Base-by-base conservation (phyloP, 305 asterid genomes). In the Petunia hybrid region DNA sequence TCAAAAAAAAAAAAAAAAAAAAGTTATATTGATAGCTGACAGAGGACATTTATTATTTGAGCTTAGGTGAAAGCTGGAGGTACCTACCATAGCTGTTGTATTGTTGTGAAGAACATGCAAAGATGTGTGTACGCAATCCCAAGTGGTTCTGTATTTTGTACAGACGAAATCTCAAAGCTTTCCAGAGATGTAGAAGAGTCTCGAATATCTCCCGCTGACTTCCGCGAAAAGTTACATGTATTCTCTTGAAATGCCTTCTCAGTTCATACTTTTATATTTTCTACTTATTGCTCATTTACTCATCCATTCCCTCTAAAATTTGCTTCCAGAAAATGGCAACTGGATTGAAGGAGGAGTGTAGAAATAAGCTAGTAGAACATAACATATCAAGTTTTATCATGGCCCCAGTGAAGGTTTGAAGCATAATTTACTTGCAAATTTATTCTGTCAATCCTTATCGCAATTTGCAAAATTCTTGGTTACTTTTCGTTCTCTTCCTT, bases 71-170 rank as follows among this genome's bases (percentile, higher is more conserved):
- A 93, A 89, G 88, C 94, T 73, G 97, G 93, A 82, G 85, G 86
- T 53, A 81, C 91, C 69, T 97, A 92, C 86, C 90, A 93, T 73
- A 94, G 99, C 86, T 97, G 99, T 87, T 97, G 99, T 79, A 91
- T 90, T 85, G 92, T 92, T 85, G 97, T 94, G 59, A 91, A 88
- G 87, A 89, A 90, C 87, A 90, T 90, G 96, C 96, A 92, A 84
- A 91, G 99, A 90, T 97, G 98, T 46, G 87, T 94, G 35, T 97
- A 91, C 86, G 99, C 98, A 5, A 80, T 97, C 84, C 99, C 99
- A 70, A 87, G 83, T 80, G 90, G 84, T 80, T 80, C 95, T 87
- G 85, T 91, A 66, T 85, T 90, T 86, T 86, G 78, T 65, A 78
- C 81, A 81, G 91, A 89, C 62, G 80, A 68, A 59, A 83, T 91